Evolutionary conservation across 768 basidiomycete genomes (phyloP), one percentile per base, ranked within the genome.

Genomic region (Auriscalpium microsporum): DNA sequence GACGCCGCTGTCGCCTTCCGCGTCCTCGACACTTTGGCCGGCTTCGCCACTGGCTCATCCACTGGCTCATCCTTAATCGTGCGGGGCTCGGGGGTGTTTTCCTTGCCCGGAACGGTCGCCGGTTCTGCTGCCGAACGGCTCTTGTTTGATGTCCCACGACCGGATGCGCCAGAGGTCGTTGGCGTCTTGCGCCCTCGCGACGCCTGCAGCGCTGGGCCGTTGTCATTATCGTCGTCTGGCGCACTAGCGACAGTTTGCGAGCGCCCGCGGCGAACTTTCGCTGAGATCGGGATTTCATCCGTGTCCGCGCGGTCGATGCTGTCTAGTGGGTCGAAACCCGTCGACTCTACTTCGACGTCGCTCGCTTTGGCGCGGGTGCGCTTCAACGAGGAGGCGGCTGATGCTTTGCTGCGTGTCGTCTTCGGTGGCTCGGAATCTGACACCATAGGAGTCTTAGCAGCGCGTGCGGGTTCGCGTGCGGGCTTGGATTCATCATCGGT

Each of bases 21-120:
- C n/a, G 19, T 53, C n/a, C 57, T 34, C 33, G 51, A 49, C 13
- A 17, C 21, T 5, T 35, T 54, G 37, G 35, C 50, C 40, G 9
- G 50, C 21, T 35, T 52, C 38, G 50, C 55, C n/a, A 52, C 53
- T 23, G 48, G 56, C 21, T 59, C 47, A 14, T 58, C 56, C 14
- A 62, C 63, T 28, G 28, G 28, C 11, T 56, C 58, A 28, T 59
- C 53, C 53, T 61, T 51, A 17, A 50, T 53, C 4, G 23, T n/a
- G 9, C 19, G 5, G 8, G 11, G 37, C 52, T 69, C 69, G 7
- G 69, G 70, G 13, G 70, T 71, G 60, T 71, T 71, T 64, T 70
- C 70, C 60, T 71, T 71, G 50, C 66, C 64, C 36, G 58, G 60
- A 34, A 56, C 56, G 3, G 48, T 54, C 17, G 48, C 45, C 1